Conservation (phyloP, 164 flowering plant genomes). For the Kalanchoe fedtschenkoi region DNA sequence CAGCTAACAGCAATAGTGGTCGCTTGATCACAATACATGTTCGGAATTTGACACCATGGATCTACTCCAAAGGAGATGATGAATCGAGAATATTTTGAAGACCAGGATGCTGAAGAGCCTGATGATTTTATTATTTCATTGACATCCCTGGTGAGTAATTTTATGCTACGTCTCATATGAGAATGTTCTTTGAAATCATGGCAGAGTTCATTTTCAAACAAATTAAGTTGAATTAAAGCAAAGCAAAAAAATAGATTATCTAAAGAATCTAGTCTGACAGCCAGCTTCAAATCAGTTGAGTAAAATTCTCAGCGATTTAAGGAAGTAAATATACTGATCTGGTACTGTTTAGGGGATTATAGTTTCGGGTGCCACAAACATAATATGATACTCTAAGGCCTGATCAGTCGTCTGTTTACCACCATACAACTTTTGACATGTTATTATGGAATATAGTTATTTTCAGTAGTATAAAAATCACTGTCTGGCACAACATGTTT, state of each 20-base stretch:
- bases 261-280: not conserved
- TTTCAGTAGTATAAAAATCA: not conserved
- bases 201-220: not conserved
- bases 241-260: not conserved
- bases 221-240: not conserved
- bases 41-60: not conserved
- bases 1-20: not conserved
- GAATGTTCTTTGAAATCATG: not conserved
- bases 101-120: slow-evolving; percentile 99
- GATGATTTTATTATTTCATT: slow-evolving; percentile 94
- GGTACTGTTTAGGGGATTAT: not conserved
- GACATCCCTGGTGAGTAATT: slow-evolving; percentile 64
- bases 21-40: not conserved
- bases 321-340: not conserved
- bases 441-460: not conserved
- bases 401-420: no score
- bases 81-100: slow-evolving; percentile 77
- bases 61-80: slow-evolving; percentile 61
- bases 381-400: no score
- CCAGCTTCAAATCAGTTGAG: not conserved
- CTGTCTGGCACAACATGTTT: not conserved
- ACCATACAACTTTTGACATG: not conserved
- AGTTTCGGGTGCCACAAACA: no score
- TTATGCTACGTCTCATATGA: not conserved
- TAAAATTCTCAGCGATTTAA: not conserved